Evolutionary conservation across 2,329 filamentous ascomycete genomes (phyloP).

Genomic region (Cytospora piceicola): DNA sequence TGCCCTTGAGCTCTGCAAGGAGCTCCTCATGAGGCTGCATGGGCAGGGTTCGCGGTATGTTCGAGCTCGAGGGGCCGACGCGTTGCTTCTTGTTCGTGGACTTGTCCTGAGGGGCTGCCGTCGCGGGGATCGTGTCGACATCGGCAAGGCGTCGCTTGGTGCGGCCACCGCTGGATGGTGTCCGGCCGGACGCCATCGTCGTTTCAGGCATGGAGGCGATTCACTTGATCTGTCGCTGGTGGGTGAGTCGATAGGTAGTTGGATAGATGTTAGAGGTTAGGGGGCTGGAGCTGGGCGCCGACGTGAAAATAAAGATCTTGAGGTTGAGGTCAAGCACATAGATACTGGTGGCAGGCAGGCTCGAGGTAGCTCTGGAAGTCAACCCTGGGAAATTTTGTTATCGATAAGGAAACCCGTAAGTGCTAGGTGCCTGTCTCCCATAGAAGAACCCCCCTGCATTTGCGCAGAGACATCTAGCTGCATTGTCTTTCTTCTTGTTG

Average conservation of each 20-base stretch:
- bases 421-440: background rate
- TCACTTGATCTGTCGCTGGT: background rate
- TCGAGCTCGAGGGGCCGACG: conserved; percentile 28
- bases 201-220: conserved; percentile 1
- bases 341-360: background rate
- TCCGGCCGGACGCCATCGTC: background rate
- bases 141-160: conserved; percentile 23
- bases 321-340: conserved; percentile 13
- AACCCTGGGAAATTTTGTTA: conserved; percentile 18
- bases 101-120: background rate
- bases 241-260: background rate
- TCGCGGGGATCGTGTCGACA: conserved; percentile 12
- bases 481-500: background rate
- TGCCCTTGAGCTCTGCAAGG: conserved; percentile 48
- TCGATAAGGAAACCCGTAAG: conserved; percentile 14
- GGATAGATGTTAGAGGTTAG: background rate
- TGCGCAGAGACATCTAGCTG: background rate
- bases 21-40: conserved; percentile 46
- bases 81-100: conserved; percentile 34
- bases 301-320: background rate
- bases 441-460: background rate
- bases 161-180: conserved; percentile 1
- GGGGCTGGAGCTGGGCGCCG: background rate
- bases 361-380: background rate
- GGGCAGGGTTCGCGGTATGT: conserved; percentile 35